Conservation (phyloP, 176 grass and related monocot genomes). For the Oryza coarctata region DNA sequence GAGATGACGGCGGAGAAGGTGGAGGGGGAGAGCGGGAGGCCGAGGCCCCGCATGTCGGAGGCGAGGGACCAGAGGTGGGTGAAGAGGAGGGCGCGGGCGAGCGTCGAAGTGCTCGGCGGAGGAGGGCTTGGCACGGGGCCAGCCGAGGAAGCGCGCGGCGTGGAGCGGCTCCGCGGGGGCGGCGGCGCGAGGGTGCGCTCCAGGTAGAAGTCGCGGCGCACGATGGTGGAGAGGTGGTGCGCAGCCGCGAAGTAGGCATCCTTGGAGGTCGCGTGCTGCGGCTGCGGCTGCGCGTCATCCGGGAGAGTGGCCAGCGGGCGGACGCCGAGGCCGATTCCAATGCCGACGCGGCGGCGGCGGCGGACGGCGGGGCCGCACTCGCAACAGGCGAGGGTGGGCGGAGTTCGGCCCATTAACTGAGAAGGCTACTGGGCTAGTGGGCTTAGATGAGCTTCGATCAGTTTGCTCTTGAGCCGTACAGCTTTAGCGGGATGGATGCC, state of each 20-base stretch:
- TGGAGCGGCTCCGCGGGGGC: slow-evolving; percentile 67
- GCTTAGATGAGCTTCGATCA: neutral
- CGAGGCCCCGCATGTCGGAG: slow-evolving; percentile 66
- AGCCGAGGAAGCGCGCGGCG: slow-evolving; percentile 79
- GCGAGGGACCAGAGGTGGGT: slow-evolving; percentile 79
- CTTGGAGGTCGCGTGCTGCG: slow-evolving; percentile 50
- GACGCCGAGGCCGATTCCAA: slow-evolving; percentile 21
- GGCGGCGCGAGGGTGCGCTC: slow-evolving; percentile 80
- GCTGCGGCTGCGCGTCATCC: neutral
- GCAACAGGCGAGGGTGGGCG: too few species aligned
- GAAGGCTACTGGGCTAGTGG: neutral
- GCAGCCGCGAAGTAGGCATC: slow-evolving; percentile 89
- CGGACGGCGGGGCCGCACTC: neutral
- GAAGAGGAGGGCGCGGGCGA: slow-evolving; percentile 65
- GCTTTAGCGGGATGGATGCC: too few species aligned
- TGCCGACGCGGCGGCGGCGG: slow-evolving; percentile 28
- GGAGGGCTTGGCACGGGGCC: slow-evolving; percentile 58
- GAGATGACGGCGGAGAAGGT: slow-evolving; percentile 84
- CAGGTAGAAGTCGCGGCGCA: slow-evolving; percentile 94
- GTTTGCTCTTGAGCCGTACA: neutral
- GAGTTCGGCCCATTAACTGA: neutral
- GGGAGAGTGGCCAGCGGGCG: slow-evolving; percentile 20
- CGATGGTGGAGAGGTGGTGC: slow-evolving; percentile 81
- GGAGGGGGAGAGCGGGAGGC: slow-evolving; percentile 55
- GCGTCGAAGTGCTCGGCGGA: slow-evolving; percentile 81